Evolutionary conservation across 2,329 filamentous ascomycete genomes (phyloP).

Genomic region (Fusarium sororula): DNA sequence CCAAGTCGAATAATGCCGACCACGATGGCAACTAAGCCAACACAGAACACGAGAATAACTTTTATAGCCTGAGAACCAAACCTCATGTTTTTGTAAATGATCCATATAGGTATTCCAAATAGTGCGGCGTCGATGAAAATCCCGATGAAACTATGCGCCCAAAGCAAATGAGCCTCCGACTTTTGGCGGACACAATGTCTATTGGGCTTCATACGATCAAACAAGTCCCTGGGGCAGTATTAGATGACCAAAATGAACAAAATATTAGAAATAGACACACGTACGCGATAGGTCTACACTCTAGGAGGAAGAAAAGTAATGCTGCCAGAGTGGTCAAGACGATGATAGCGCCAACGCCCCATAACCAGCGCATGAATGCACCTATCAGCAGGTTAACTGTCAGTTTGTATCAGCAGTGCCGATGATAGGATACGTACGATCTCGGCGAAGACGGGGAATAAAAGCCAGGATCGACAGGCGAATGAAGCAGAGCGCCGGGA

Average conservation of each 20-base stretch:
- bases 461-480: neutral
- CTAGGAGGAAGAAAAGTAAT: neutral
- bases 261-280: fast-evolving
- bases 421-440: neutral
- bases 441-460: neutral
- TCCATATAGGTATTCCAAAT: neutral
- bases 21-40: neutral
- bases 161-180: neutral
- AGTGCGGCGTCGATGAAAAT: neutral
- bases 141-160: neutral
- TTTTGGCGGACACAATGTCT: neutral
- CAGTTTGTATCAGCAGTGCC: fast-evolving
- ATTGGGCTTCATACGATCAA: neutral
- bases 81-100: neutral
- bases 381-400: fast-evolving
- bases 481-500: neutral
- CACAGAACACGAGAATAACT: neutral
- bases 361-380: neutral
- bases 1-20: neutral
- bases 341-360: neutral
- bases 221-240: neutral
- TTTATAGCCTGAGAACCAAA: neutral
- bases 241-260: fast-evolving
- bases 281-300: neutral
- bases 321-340: neutral